These are phyloP conservation scores for Metschnikowia reukaufii DNA, from an alignment of 805 yeast species.

Conservation along the genomic window DNA sequence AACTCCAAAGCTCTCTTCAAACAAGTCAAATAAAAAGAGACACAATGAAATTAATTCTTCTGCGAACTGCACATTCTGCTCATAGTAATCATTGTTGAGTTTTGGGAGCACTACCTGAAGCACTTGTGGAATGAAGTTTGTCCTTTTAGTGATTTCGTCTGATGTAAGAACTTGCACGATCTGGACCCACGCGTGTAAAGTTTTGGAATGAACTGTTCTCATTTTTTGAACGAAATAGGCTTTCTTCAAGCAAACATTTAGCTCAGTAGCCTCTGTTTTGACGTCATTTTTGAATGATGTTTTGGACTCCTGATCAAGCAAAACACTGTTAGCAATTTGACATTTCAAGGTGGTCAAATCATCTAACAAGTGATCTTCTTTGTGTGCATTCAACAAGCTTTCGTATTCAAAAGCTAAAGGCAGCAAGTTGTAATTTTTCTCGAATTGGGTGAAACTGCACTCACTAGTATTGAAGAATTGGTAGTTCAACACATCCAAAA, in stretches of 20 bases:
- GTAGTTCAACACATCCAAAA: slow-evolving; percentile 66
- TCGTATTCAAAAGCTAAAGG: slow-evolving; percentile 40
- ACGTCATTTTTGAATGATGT: slow-evolving; percentile 27
- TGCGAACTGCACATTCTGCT: slow-evolving; percentile 61
- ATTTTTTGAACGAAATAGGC: slow-evolving; percentile 48
- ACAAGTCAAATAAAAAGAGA: slow-evolving; percentile 65
- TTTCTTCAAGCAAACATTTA: slow-evolving; percentile 44
- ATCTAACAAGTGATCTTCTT: slow-evolving; percentile 20
- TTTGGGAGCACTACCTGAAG: slow-evolving; percentile 76
- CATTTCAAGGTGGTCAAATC: slow-evolving; percentile 25
- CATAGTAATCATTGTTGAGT: slow-evolving; percentile 66
- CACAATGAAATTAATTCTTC: slow-evolving; percentile 76
- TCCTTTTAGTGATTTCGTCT: slow-evolving; percentile 42
- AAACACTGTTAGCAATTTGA: slow-evolving; percentile 18
- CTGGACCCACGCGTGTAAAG: slow-evolving; percentile 81
- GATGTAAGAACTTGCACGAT: slow-evolving; percentile 70
- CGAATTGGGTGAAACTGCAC: slow-evolving; percentile 32
- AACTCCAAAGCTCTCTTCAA: slow-evolving; percentile 28
- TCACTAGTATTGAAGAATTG: slow-evolving; percentile 46
- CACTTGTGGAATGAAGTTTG: slow-evolving; percentile 69
- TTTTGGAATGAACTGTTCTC: slow-evolving; percentile 53
- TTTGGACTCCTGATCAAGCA: slow-evolving; percentile 22
- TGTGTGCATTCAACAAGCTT: background rate
- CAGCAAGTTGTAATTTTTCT: slow-evolving; percentile 28
- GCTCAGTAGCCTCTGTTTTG: slow-evolving; percentile 24